A percentile compares a stretch with the other conserved stretches of the same genome.
phyloP scores from a whole-genome alignment of 2,329 filamentous ascomycete species.

The Pestalotiopsis sp. region DNA sequence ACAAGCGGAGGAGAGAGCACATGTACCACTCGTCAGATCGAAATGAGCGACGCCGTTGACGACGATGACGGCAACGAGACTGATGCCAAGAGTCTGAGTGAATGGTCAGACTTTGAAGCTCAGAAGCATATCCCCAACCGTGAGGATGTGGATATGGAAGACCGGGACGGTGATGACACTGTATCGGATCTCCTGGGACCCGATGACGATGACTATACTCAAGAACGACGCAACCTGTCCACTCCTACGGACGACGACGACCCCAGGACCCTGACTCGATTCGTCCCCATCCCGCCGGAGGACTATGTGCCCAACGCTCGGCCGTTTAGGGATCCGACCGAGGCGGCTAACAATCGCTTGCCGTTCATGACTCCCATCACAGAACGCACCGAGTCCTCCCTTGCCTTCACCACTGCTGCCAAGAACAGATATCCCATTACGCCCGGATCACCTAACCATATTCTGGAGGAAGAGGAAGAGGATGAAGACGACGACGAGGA shows the following conservation, averaged over 20 bases:
- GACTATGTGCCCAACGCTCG: conserved; percentile 81
- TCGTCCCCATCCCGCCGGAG: conserved; percentile 80
- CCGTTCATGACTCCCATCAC: conserved; percentile 99
- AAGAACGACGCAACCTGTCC: conserved; percentile 39
- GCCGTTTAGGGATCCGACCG: conserved; percentile 78
- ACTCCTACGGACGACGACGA: conserved; percentile 36
- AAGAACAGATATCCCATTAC: conserved; percentile 62
- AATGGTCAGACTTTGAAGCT: conserved; percentile 87
- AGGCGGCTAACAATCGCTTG: conserved; percentile 85
- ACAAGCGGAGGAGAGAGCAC: conserved; percentile 87
- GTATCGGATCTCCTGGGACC: conserved; percentile 43
- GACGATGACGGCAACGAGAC: conserved; percentile 57
- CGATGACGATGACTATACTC: conserved; percentile 35
- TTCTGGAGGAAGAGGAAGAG: conserved; percentile 34
- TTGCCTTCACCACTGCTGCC: conserved; percentile 66
- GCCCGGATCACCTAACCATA: conserved; percentile 13
- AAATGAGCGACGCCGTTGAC: conserved; percentile 41
- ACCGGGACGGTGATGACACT: conserved; percentile 39
- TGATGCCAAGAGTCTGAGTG: conserved; percentile 69
- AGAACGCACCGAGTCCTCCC: conserved; percentile 88
- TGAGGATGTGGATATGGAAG: conserved; percentile 33
- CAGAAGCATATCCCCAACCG: conserved; percentile 66
- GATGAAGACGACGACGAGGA: conserved; percentile 31
- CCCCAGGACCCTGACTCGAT: conserved; percentile 64
- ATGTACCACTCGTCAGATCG: conserved; percentile 71